Evolutionary conservation across 768 basidiomycete species (phyloP).

Genomic region (Calvatia gigantea): DNA sequence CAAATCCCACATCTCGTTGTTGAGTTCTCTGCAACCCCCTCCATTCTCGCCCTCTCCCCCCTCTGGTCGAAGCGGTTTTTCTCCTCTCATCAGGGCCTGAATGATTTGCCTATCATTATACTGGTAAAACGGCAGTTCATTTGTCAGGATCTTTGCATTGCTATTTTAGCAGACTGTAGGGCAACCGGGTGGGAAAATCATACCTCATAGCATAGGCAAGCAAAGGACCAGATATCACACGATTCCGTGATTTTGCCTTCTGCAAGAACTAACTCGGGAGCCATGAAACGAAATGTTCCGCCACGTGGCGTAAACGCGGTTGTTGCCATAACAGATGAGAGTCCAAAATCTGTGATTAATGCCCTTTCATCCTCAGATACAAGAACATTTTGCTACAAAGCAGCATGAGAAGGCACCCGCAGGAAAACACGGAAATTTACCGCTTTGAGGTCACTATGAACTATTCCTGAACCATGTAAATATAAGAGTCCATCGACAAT

Average conservation of each 20-base stretch:
- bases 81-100: not conserved
- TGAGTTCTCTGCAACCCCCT: not conserved
- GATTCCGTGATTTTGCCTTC: not conserved
- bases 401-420: not conserved
- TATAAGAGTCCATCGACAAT: not conserved
- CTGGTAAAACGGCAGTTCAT: not conserved
- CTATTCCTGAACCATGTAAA: not conserved
- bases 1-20: not conserved
- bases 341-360: not conserved
- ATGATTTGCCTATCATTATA: not conserved
- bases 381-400: not conserved
- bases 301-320: not conserved
- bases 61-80: not conserved
- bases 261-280: slow-evolving; percentile 5
- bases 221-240: slow-evolving; percentile 1
- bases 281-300: not conserved
- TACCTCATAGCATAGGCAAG: slow-evolving; percentile 2
- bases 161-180: not conserved
- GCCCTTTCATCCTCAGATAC: not conserved
- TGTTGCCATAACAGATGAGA: not conserved
- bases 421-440: not conserved
- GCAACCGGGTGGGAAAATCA: not conserved
- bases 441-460: slow-evolving; percentile 6
- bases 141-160: not conserved
- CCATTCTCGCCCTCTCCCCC: too few relatives aligned